These are phyloP conservation scores for Massospora cicadina DNA, from an alignment of 371 early-diverging fungal species.

Conservation along the genomic window DNA sequence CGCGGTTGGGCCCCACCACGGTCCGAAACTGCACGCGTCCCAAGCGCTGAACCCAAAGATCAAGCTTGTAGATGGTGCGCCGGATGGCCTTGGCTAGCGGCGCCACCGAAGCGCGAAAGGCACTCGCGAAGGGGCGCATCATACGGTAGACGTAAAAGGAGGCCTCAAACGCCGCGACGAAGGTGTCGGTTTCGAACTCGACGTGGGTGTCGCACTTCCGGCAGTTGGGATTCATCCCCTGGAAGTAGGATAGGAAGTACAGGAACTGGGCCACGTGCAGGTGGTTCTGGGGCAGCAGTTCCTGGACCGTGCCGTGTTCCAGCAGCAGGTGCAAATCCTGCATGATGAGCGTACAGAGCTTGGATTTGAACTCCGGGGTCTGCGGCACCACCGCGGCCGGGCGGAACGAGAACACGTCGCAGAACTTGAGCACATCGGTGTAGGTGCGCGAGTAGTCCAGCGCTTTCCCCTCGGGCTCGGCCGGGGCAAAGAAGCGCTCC, in stretches of 20 bases:
- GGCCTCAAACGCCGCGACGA: not conserved
- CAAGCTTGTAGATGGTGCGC: constrained; percentile 6
- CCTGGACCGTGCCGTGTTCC: constrained; percentile 5
- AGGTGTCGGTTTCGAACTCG: constrained; percentile 9
- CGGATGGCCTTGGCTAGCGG: constrained; percentile 4
- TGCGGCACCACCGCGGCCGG: not conserved
- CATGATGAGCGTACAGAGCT: constrained; percentile 4
- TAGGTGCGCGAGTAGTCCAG: not conserved
- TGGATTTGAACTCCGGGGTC: constrained; percentile 1
- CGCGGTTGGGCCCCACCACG: not conserved
- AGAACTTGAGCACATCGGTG: not conserved
- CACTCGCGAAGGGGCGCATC: not conserved
- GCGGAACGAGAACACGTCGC: not conserved
- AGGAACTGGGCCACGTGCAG: constrained; percentile 5
- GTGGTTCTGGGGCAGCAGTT: constrained; percentile 1
- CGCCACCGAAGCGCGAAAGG: not conserved
- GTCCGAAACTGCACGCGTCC: not conserved
- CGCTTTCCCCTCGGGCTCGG: not conserved
- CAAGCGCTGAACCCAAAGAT: constrained; percentile 1
- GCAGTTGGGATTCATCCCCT: constrained; percentile 3
- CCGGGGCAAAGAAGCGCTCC: not conserved
- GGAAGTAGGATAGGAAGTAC: constrained; percentile 9
- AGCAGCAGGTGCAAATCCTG: constrained; percentile 5
- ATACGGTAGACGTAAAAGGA: constrained; percentile 3
- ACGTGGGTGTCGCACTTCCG: constrained; percentile 6